Conservation (phyloP, 208 protist genomes). For the Trypanosoma melophagium region DNA sequence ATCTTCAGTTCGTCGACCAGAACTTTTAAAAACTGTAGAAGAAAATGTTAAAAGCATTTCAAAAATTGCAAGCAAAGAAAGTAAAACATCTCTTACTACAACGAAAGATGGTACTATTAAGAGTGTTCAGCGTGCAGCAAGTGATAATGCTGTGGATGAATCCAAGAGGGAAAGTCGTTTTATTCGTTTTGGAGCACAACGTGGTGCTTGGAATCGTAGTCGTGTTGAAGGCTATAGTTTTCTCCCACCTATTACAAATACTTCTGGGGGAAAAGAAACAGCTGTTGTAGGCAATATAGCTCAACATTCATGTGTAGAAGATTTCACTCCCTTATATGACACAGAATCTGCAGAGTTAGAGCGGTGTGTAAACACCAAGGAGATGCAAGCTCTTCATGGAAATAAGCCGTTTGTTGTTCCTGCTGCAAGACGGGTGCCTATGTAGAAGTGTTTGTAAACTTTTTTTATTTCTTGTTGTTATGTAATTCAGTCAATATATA, state of each 20-base stretch:
- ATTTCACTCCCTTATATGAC: constrained; percentile 29
- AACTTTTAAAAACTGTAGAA: constrained; percentile 17
- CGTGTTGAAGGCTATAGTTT: constrained; percentile 17
- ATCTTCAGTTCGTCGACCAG: constrained; percentile 21
- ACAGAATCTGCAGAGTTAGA: constrained; percentile 36
- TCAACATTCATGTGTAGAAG: constrained; percentile 23
- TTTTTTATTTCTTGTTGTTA: constrained; percentile 15
- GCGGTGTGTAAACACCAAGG: constrained; percentile 44
- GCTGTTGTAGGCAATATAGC: constrained; percentile 1
- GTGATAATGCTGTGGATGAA: background rate
- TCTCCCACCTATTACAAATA: background rate
- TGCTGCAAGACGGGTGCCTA: constrained; percentile 1
- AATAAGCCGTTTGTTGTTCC: constrained; percentile 50
- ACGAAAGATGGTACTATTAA: background rate
- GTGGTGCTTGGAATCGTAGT: constrained; percentile 26
- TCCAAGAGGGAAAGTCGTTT: background rate
- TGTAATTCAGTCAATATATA: too few relatives aligned
- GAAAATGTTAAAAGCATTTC: constrained; percentile 9
- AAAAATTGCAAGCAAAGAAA: too few relatives aligned
- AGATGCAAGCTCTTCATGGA: constrained; percentile 43
- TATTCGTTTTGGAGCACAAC: background rate
- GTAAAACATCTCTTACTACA: too few relatives aligned
- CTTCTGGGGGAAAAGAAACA: too few relatives aligned
- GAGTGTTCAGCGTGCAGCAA: background rate
- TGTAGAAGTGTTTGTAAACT: constrained; percentile 17